A percentile compares a stretch with the other conserved stretches of the same genome.
phyloP scores from a whole-genome alignment of 306 rosid species.

The Dalbergia oliveri region DNA sequence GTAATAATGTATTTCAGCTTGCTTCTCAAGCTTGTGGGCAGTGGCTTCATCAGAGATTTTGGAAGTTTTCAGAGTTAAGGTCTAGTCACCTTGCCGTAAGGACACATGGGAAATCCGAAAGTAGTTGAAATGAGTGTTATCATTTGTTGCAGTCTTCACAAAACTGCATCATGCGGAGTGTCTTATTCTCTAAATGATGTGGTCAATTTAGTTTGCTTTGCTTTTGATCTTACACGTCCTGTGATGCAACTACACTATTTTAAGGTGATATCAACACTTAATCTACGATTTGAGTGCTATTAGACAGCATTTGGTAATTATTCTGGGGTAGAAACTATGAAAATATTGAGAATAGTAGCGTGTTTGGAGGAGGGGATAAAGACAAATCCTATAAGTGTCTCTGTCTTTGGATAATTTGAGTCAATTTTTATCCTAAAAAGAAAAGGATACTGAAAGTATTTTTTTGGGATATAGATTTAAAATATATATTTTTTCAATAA shows the following conservation, averaged over 20 bases:
- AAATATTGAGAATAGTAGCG: too few relatives aligned
- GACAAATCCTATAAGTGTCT: too few relatives aligned
- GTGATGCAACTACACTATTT: neutral
- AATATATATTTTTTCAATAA: too few relatives aligned
- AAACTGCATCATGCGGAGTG: neutral
- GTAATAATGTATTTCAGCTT: slow-evolving; percentile 28
- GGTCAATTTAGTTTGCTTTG: neutral
- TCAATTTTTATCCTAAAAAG: too few relatives aligned
- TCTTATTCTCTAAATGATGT: neutral
- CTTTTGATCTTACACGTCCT: neutral
- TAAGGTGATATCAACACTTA: too few relatives aligned
- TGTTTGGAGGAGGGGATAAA: too few relatives aligned
- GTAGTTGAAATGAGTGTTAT: neutral
- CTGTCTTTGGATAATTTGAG: too few relatives aligned
- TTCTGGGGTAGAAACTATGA: too few relatives aligned
- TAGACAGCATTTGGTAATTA: too few relatives aligned
- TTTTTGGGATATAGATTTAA: too few relatives aligned
- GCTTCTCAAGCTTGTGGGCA: slow-evolving; percentile 41
- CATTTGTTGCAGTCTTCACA: neutral
- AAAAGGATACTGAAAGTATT: too few relatives aligned
- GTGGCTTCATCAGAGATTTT: slow-evolving; percentile 40
- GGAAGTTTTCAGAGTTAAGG: slow-evolving; percentile 38
- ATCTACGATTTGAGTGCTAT: too few relatives aligned
- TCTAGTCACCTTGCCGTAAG: slow-evolving; percentile 19
- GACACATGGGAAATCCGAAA: neutral